phyloP scores from a whole-genome alignment of 2,329 filamentous ascomycete genomes.

The Berkeleyomyces rouxiae region DNA sequence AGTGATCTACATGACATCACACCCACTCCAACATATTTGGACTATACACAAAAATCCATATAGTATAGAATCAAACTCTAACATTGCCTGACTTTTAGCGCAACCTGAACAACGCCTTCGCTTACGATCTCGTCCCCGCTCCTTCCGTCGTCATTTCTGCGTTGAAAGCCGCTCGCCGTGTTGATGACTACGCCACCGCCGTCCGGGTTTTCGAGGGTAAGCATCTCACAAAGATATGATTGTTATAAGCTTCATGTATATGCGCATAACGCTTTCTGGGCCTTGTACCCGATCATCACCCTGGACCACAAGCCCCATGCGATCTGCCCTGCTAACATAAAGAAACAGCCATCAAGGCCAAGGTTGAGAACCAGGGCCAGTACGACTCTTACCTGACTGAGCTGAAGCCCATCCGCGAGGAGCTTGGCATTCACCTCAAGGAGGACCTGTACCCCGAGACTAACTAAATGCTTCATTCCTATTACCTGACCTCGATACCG shows the following conservation, averaged over 20 bases:
- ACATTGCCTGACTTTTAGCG: conserved; percentile 31
- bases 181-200: conserved; percentile 97
- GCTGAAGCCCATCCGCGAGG: conserved; percentile 82
- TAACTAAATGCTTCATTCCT: conserved; percentile 23
- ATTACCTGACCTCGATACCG: conserved; percentile 1
- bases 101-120: conserved; percentile 99
- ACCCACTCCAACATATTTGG: not conserved
- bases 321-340: not conserved
- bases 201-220: conserved; percentile 97
- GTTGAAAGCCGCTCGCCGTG: conserved; percentile 80
- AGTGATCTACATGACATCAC: conserved; percentile 14
- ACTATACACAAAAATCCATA: not conserved
- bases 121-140: conserved; percentile 97
- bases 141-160: conserved; percentile 80
- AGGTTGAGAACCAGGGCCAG: conserved; percentile 96
- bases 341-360: conserved; percentile 80
- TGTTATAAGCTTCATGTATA: not conserved
- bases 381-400: conserved; percentile 93
- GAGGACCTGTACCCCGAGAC: conserved; percentile 75
- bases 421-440: conserved; percentile 80
- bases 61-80: not conserved
- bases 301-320: not conserved
- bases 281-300: not conserved
- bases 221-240: conserved; percentile 17
- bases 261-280: not conserved